A percentile compares a stretch with the other conserved stretches of the same genome.
Evolutionary conservation across 805 yeast genomes (phyloP).

Genomic region (Hanseniaspora nectarophila): DNA sequence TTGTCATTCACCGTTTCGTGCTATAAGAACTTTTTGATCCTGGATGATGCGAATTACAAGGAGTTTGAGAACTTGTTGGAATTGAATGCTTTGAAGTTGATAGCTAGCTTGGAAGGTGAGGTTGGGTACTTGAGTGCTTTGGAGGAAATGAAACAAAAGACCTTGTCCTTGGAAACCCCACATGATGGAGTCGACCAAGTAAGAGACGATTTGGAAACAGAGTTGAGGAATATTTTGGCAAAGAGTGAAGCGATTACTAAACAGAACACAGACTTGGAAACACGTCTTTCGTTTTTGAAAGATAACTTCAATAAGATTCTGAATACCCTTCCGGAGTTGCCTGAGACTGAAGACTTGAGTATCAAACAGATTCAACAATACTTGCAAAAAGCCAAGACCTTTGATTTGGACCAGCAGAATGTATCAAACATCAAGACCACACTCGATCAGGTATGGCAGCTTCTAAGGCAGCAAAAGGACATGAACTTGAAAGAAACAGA

Average conservation of each 20-base stretch:
- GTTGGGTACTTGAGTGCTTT: background rate
- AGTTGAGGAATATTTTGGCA: background rate
- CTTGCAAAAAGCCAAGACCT: background rate
- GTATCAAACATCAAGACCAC: background rate
- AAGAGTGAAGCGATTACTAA: background rate
- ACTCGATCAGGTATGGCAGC: background rate
- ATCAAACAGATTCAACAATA: background rate
- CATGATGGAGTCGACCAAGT: background rate
- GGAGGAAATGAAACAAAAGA: background rate
- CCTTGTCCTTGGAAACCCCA: no score
- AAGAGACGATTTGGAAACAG: background rate
- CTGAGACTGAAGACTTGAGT: background rate
- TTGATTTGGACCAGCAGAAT: background rate
- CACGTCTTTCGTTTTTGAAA: background rate
- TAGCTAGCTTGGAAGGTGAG: conserved; percentile 2
- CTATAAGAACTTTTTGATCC: conserved; percentile 7
- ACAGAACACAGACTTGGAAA: background rate
- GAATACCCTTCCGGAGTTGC: background rate
- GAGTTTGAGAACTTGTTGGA: conserved; percentile 12
- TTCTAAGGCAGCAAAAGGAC: background rate
- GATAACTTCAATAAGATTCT: background rate
- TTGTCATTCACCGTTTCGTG: conserved; percentile 11
- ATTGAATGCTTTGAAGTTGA: conserved; percentile 7
- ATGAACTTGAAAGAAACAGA: background rate
- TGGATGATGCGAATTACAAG: conserved; percentile 6